Base-by-base conservation (phyloP, 2,329 filamentous ascomycete genomes). In the Bipolaris sorokiniana region DNA sequence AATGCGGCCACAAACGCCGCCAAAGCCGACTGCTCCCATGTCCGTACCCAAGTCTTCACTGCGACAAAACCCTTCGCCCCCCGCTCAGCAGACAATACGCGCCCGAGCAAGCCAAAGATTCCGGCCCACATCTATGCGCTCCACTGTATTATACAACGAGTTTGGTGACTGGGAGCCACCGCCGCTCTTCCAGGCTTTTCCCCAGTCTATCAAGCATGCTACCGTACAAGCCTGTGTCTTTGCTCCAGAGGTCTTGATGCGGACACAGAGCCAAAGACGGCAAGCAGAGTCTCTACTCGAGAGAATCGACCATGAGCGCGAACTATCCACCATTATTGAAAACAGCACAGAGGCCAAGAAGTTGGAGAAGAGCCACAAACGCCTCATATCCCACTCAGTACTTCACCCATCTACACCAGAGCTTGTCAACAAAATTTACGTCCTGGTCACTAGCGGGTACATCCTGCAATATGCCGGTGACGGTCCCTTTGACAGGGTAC, bases 131-230 rank as follows among this genome's bases (percentile, higher is more conserved):
- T 73, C 72, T 7, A 62, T 71, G 54, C 68, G 65, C 54, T 62
- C 70, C 31, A 42, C 67, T 9, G 57, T 62, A 16, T 49, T 55
- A 44, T 56, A 57, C 7, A 64, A 58, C 41, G 65, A 72, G 13
- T 56, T 88, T 15, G 61, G 56, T 20, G 62, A 66, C 47, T 81
- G 79, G 74, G 74, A 79, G 5, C 76, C 79, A 7, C 90, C 91
- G 6, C 90, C 92, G 1, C 79, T 97, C 11, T 96, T 93, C 74
- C 90, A 96, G 73, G 92, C 91, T 11, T 96, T 92, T 72, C 89
- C 91, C 0, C 92, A 96, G 75, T 87, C 91, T 2, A 84, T 91
- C 64, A 92, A 90, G 69, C 86, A 95, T 73, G 87, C 86, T 10
- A 86, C 84, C 15, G 80, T 96, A 3, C 84, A 88, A 23, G 84